Percentiles rank a stretch among this genome's conserved stretches.
These are phyloP conservation scores for Nepenthes mirabilis DNA, from an alignment of 148 eudicot genomes.

Conservation along the genomic window DNA sequence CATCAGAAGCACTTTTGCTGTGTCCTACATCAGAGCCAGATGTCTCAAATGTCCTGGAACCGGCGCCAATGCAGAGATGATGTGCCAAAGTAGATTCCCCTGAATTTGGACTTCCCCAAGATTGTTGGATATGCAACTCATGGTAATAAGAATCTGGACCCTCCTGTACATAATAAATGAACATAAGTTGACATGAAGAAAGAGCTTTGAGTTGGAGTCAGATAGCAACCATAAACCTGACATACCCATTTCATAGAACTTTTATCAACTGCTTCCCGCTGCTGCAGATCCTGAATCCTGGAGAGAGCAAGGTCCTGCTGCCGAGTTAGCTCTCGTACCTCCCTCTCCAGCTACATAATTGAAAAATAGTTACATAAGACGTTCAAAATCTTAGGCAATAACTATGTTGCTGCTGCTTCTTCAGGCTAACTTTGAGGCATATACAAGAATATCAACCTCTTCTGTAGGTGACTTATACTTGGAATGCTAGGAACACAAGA, in stretches of 20 bases:
- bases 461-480: too few relatives aligned
- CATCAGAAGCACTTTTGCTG: slow-evolving; percentile 56
- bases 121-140: slow-evolving; percentile 36
- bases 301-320: slow-evolving; percentile 69
- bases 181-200: slow-evolving; percentile 7
- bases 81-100: slow-evolving; percentile 25
- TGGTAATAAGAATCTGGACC: slow-evolving; percentile 37
- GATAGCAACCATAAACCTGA: slow-evolving; percentile 1
- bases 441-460: too few relatives aligned
- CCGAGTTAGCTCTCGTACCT: slow-evolving; percentile 52
- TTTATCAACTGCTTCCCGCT: slow-evolving; percentile 31
- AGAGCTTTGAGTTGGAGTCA: slow-evolving; percentile 1
- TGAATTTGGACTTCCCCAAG: slow-evolving; percentile 29
- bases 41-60: slow-evolving; percentile 22
- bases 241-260: slow-evolving; percentile 33
- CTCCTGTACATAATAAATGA: slow-evolving; percentile 25
- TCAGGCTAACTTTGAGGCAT: too few relatives aligned
- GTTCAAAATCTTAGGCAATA: too few relatives aligned
- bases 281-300: slow-evolving; percentile 58
- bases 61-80: slow-evolving; percentile 23
- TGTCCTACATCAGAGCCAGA: slow-evolving; percentile 39
- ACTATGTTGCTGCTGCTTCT: too few relatives aligned
- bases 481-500: too few relatives aligned
- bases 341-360: slow-evolving; percentile 60
- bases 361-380: slow-evolving; percentile 1